These are phyloP conservation scores for Populus hybrid DNA, from an alignment of 441 rosid genomes.

Conservation along the genomic window DNA sequence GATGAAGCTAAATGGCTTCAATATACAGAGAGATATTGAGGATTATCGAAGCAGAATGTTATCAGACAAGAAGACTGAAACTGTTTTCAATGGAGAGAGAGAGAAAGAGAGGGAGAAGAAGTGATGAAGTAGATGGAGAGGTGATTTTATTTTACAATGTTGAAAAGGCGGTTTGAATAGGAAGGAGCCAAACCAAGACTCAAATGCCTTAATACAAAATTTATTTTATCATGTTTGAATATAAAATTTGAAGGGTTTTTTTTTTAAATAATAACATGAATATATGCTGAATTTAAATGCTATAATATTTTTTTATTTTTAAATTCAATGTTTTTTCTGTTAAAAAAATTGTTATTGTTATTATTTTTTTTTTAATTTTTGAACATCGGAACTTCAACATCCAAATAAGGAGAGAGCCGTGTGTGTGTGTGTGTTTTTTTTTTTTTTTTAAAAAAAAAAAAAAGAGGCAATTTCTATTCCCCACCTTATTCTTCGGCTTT, in stretches of 20 bases:
- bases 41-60: conserved; percentile 1
- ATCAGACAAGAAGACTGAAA: background rate
- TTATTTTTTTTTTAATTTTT: too few relatives aligned
- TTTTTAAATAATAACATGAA: too few relatives aligned
- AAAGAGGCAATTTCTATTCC: background rate
- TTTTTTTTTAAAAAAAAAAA: too few relatives aligned
- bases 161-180: conserved; percentile 28
- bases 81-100: background rate
- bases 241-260: background rate
- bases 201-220: too few relatives aligned
- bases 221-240: background rate
- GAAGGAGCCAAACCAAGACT: conserved; percentile 20
- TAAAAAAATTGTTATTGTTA: too few relatives aligned
- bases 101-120: conserved; percentile 1
- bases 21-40: background rate
- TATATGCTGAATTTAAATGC: too few relatives aligned
- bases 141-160: conserved; percentile 19
- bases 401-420: background rate
- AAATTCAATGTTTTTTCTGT: too few relatives aligned
- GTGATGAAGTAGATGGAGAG: conserved; percentile 9
- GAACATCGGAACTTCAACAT: background rate
- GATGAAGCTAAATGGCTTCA: background rate
- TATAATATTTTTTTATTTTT: too few relatives aligned
- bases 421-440: too few relatives aligned
- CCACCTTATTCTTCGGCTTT: conserved; percentile 3